Conservation (phyloP, 257 asterid species). For the Lycium ferocissimum region DNA sequence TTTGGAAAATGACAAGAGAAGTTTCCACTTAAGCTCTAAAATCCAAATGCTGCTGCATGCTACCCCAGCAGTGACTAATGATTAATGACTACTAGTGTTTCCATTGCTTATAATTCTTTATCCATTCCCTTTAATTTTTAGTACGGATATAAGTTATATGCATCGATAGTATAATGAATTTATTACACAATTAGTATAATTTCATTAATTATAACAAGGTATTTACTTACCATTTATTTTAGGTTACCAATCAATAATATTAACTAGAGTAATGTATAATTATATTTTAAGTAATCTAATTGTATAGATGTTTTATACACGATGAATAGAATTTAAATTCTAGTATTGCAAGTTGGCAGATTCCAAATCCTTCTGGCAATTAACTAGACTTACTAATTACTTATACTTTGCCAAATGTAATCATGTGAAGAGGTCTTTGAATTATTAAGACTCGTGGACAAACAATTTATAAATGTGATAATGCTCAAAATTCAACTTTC, state of each 20-base stretch:
- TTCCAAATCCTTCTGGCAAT: background rate
- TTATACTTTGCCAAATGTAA: background rate
- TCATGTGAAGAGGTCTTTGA: background rate
- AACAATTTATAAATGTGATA: background rate
- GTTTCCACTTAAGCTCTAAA: background rate
- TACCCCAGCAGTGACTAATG: background rate
- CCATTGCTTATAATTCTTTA: background rate
- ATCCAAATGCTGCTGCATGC: background rate
- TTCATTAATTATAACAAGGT: too few relatives aligned
- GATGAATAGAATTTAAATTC: background rate
- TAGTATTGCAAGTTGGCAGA: background rate
- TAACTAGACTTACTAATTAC: background rate
- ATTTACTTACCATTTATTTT: too few relatives aligned
- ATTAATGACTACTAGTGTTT: background rate
- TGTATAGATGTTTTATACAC: too few relatives aligned
- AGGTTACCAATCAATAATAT: too few relatives aligned
- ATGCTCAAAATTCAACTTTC: slow-evolving; percentile 18
- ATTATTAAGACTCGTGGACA: background rate
- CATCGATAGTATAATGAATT: too few relatives aligned
- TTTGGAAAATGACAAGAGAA: slow-evolving; percentile 4
- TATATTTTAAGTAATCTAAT: too few relatives aligned
- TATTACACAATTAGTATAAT: too few relatives aligned
- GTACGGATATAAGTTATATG: too few relatives aligned
- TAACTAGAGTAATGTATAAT: too few relatives aligned
- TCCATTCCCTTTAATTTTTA: too few relatives aligned